Percentiles rank a stretch among this genome's conserved stretches.
These are phyloP conservation scores for Cymbopogon citratus DNA, from an alignment of 176 grass and related monocot species.

Conservation along the genomic window DNA sequence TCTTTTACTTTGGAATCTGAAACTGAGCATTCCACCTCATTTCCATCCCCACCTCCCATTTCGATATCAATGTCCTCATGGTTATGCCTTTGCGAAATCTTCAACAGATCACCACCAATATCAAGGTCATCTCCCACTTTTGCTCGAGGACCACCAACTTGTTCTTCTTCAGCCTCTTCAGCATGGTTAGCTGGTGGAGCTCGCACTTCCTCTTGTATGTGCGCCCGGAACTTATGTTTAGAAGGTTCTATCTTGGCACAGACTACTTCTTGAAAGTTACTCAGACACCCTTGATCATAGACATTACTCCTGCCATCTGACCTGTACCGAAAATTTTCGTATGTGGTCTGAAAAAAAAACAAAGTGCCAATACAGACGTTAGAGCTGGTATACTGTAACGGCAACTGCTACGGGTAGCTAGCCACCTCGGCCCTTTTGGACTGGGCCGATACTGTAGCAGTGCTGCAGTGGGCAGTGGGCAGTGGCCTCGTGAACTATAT, in stretches of 20 bases:
- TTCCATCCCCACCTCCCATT: conserved; percentile 17
- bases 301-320: conserved; percentile 60
- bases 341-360: conserved; percentile 69
- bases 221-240: conserved; percentile 62
- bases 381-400: not conserved
- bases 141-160: conserved; percentile 49
- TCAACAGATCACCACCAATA: conserved; percentile 73
- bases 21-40: conserved; percentile 28
- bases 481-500: not conserved
- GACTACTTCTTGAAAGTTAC: conserved; percentile 69
- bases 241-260: conserved; percentile 58
- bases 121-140: conserved; percentile 96
- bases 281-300: conserved; percentile 67
- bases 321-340: conserved; percentile 91
- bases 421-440: not conserved
- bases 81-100: conserved; percentile 70
- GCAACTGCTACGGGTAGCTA: not conserved
- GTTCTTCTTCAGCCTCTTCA: conserved; percentile 41
- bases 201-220: conserved; percentile 55
- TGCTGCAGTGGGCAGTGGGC: no score
- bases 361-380: not conserved
- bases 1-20: conserved; percentile 26
- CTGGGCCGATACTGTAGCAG: not conserved
- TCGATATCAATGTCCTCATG: conserved; percentile 63
- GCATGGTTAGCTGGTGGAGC: conserved; percentile 37